Evolutionary conservation across 495 filamentous ascomycete species (phyloP).

Genomic region (Penicillium verhagenii): DNA sequence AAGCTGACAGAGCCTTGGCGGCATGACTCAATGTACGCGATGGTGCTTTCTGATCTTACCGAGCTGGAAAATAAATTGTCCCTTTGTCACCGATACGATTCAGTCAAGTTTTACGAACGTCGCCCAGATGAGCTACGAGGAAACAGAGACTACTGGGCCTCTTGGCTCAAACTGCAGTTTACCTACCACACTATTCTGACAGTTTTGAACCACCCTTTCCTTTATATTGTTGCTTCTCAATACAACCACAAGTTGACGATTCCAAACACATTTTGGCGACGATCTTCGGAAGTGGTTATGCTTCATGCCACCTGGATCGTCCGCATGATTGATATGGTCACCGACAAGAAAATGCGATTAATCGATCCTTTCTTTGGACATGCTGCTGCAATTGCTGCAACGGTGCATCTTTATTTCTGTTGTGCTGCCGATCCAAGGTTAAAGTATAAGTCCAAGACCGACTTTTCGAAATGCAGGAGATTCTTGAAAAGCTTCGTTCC

Average conservation of each 20-base stretch:
- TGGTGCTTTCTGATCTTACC: conserved; percentile 43
- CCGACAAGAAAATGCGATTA: conserved; percentile 43
- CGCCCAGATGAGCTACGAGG: conserved; percentile 33
- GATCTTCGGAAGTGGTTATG: conserved; percentile 45
- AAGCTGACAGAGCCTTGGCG: conserved; percentile 46
- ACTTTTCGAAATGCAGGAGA: conserved; percentile 44
- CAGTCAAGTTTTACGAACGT: conserved; percentile 47
- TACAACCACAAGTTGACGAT: conserved; percentile 47
- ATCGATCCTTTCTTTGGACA: conserved; percentile 49
- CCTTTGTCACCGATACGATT: conserved; percentile 46
- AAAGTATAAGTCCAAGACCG: conserved; percentile 46
- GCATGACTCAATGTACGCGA: conserved; percentile 46
- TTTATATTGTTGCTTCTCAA: conserved; percentile 48
- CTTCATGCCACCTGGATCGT: conserved; percentile 49
- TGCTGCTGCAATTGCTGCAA: conserved; percentile 43
- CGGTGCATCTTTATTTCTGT: conserved; percentile 47
- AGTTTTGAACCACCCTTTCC: conserved; percentile 47
- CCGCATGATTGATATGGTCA: conserved; percentile 49
- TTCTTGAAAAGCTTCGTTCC: conserved; percentile 42
- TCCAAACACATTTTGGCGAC: conserved; percentile 46
- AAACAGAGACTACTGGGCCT: conserved; percentile 41
- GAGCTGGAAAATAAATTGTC: conserved; percentile 46
- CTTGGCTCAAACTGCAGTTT: conserved; percentile 48
- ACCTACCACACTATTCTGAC: conserved; percentile 47
- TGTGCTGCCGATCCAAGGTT: conserved; percentile 43